Base-by-base conservation (phyloP, 2,329 filamentous ascomycete species). In the Sclerotinia glacialis region DNA sequence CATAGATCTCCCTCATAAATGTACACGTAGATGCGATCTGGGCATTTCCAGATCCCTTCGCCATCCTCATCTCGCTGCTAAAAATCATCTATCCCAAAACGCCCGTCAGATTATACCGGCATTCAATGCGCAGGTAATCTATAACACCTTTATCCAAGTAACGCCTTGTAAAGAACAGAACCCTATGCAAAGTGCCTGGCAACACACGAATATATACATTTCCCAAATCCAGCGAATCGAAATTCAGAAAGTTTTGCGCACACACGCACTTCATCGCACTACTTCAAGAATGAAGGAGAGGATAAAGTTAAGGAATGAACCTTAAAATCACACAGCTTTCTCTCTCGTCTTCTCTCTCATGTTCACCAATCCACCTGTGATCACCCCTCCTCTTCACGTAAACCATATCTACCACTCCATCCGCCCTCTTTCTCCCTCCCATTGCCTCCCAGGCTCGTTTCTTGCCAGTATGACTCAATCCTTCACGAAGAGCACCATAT, bases 391-490 rank as follows among this genome's bases (percentile, higher is more conserved):
- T 81, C 61, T 83, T 80, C 9, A 83, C 79, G 69, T 85, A 87
- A 3, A 83, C 78, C 73, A 86, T 84, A 60, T 79, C 79, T 6
- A 86, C 80, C 1, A 79, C 81, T 12, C 82, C 82, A 69, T 84
- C 82, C 0, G 79, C 77, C 52, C 81, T 80, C 26, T 82, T 72
- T 2, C 76, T 78, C 0, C 82, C 80, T 66, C 85, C 83, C 63
- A 84, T 78, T 8, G 86, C 73, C 54, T 85, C 82, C 82, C 82
- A 85, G 44, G 80, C 78, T 53, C 80, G 80, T 76, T 85, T 85
- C 65, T 78, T 78, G 4, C 83, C 83, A 0, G 81, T 83, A 70
- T 78, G 77, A 56, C 78, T 76, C 16, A 85, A 75, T 42, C 77
- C 80, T 31, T 79, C 79, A 6, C 83, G 76, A 67, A 83, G 79